Evolutionary conservation across 192 early-diverging fungal genomes (phyloP).

Genomic region (Entomortierella lignicola): DNA sequence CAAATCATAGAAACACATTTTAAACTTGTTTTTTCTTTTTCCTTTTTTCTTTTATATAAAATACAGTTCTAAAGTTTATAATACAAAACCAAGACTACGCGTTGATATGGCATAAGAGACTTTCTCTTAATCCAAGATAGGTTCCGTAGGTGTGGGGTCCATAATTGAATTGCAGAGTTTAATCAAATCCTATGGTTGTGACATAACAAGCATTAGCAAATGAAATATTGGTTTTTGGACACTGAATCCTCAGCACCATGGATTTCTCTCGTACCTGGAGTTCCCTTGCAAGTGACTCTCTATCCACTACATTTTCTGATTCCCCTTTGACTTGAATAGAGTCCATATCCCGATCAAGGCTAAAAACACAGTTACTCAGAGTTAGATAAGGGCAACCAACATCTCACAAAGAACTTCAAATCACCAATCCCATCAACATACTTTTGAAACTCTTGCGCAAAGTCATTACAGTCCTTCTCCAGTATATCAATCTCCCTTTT

Average conservation of each 20-base stretch:
- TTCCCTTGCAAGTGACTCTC: conserved; percentile 12
- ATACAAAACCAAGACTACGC: conserved; percentile 1
- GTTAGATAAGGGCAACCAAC: not conserved
- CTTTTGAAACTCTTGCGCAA: conserved; percentile 45
- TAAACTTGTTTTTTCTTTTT: no score
- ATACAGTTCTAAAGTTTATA: not conserved
- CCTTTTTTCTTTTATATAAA: not conserved
- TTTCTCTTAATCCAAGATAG: not conserved
- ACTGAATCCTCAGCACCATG: not conserved
- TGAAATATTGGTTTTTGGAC: no score
- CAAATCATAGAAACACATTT: conserved; percentile 27
- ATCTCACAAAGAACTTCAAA: not conserved
- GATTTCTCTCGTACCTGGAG: conserved; percentile 8
- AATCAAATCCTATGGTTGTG: conserved; percentile 22
- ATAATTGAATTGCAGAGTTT: conserved; percentile 26
- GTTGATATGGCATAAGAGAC: not conserved
- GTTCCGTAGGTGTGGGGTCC: not conserved
- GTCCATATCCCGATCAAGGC: conserved; percentile 30
- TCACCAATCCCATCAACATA: not conserved
- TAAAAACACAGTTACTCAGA: not conserved
- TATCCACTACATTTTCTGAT: not conserved
- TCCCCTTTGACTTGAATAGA: not conserved
- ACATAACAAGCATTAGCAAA: no score
- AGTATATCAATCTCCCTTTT: conserved; percentile 22
- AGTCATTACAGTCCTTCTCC: conserved; percentile 19